Base-by-base conservation (phyloP, 768 basidiomycete genomes). In the Serendipita sp. region DNA sequence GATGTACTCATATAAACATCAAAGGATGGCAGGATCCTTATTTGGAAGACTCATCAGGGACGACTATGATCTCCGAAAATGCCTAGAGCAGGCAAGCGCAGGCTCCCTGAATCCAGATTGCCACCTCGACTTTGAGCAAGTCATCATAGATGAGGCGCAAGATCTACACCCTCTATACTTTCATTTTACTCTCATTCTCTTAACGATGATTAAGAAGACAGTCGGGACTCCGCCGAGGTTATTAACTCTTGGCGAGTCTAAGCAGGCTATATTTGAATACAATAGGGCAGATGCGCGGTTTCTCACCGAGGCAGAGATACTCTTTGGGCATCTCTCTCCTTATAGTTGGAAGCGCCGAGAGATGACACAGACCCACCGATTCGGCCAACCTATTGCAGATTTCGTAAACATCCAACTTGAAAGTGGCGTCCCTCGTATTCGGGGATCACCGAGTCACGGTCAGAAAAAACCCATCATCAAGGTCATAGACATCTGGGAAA, bases 221-320 rank as follows among this genome's bases (percentile, higher is more conserved):
- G 15, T 4, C 18, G 46, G 46, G 4, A 51, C 7, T 15, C 10
- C 64, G 3, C 64, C 64, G 11, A 24, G 41, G 24, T 11, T 65
- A 13, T 34, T 65, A 28, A 41, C 51, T 16, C 28, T 51, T 15
- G 64, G 64, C 0, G 64, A 65, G 18, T 16, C 13, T 3, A n/a
- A n/a, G 13, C 64, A 65, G 37, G 64, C 64, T 30, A 65, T 65
- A 34, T 51, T 37, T 46, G 64, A 65, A 10, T 65, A 48, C 51
- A 34, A 48, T 38, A 46, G 48, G 13, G 64, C 45, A 3, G 64
- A 65, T 45, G 45, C 64, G 1, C 53, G 64, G 10, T 65, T 48
- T n/a, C 37, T 65, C 15, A 16, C 8, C 11, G 5, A 15, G 13
- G 24, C 64, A 3, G 13, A 45, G 30, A 41, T 11, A 5, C 13